Percentiles rank a stretch among this genome's conserved stretches.
These are phyloP conservation scores for Schizosaccharomyces lindneri DNA, from an alignment of 805 yeast genomes.

Conservation along the genomic window DNA sequence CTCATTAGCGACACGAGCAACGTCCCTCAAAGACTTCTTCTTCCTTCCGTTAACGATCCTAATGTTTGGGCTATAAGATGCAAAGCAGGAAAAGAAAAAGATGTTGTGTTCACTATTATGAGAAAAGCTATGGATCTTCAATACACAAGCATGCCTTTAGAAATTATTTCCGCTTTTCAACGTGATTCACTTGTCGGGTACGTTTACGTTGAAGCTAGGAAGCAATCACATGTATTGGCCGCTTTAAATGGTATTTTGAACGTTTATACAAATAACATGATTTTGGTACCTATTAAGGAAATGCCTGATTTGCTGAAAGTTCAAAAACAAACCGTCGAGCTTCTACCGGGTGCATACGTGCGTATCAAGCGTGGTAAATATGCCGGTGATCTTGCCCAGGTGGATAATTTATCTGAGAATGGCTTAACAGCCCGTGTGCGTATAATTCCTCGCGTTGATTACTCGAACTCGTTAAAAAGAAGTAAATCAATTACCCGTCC, in stretches of 20 bases:
- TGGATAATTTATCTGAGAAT: conserved; percentile 78
- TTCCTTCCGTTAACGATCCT: conserved; percentile 93
- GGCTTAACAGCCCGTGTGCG: conserved; percentile 88
- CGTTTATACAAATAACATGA: conserved; percentile 45
- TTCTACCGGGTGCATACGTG: conserved; percentile 80
- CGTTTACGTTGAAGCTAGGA: conserved; percentile 80
- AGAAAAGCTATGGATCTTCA: conserved; percentile 64
- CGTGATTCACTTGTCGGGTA: conserved; percentile 83
- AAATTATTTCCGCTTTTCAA: conserved; percentile 73
- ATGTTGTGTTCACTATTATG: conserved; percentile 56
- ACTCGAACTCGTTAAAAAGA: conserved; percentile 12
- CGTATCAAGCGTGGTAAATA: conserved; percentile 77
- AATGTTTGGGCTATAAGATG: conserved; percentile 88
- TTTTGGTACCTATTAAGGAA: conserved; percentile 84
- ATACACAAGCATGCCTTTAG: conserved; percentile 52
- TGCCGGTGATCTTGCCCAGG: conserved; percentile 78
- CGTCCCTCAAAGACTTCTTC: conserved; percentile 74
- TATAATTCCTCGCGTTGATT: conserved; percentile 73
- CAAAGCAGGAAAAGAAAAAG: conserved; percentile 81
- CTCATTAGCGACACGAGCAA: conserved; percentile 67
- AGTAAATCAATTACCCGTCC: conserved; percentile 43
- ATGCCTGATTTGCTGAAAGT: conserved; percentile 82
- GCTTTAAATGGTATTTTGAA: conserved; percentile 80
- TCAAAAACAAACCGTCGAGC: conserved; percentile 63
- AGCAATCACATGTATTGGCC: conserved; percentile 70